Conservation (phyloP, 2,329 filamentous ascomycete genomes). For the Metarhizium anisopliae region DNA sequence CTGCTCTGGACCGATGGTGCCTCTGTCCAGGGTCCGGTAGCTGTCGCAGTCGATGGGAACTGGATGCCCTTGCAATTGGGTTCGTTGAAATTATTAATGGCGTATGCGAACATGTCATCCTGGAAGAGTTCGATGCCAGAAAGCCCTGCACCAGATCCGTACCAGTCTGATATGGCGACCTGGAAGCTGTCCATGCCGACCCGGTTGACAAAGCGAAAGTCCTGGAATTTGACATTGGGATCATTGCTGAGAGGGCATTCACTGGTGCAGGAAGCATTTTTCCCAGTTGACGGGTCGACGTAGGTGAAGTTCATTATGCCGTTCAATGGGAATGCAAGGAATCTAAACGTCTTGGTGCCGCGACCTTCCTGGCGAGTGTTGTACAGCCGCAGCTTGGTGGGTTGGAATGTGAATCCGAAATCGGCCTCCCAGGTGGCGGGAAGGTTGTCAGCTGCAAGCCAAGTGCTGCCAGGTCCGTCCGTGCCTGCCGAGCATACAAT, state of each 20-base stretch:
- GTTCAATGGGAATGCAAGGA: slow-evolving; percentile 73
- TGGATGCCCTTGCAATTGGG: slow-evolving; percentile 63
- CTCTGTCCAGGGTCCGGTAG: slow-evolving; percentile 65
- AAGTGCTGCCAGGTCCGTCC: slow-evolving; percentile 69
- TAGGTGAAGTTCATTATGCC: slow-evolving; percentile 97
- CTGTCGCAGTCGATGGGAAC: slow-evolving; percentile 53
- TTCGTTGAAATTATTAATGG: slow-evolving; percentile 81
- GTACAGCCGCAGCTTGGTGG: slow-evolving; percentile 77
- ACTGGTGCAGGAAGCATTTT: slow-evolving; percentile 65
- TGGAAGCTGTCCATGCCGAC: slow-evolving; percentile 84
- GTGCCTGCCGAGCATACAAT: slow-evolving; percentile 66
- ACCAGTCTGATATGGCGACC: slow-evolving; percentile 80
- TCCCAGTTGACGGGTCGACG: slow-evolving; percentile 62
- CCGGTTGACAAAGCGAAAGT: slow-evolving; percentile 82
- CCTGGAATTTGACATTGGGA: slow-evolving; percentile 59
- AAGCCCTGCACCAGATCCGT: slow-evolving; percentile 76
- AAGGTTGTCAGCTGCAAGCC: slow-evolving; percentile 64
- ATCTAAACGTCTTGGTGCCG: slow-evolving; percentile 82
- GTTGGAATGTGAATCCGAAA: slow-evolving; percentile 77
- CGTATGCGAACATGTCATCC: slow-evolving; percentile 77
- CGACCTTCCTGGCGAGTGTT: slow-evolving; percentile 80
- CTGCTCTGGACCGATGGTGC: slow-evolving; percentile 59
- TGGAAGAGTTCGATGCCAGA: slow-evolving; percentile 81
- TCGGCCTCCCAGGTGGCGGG: slow-evolving; percentile 76
- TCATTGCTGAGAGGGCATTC: slow-evolving; percentile 77